phyloP scores from a whole-genome alignment of 345 rosid genomes.

The Salix exigua region DNA sequence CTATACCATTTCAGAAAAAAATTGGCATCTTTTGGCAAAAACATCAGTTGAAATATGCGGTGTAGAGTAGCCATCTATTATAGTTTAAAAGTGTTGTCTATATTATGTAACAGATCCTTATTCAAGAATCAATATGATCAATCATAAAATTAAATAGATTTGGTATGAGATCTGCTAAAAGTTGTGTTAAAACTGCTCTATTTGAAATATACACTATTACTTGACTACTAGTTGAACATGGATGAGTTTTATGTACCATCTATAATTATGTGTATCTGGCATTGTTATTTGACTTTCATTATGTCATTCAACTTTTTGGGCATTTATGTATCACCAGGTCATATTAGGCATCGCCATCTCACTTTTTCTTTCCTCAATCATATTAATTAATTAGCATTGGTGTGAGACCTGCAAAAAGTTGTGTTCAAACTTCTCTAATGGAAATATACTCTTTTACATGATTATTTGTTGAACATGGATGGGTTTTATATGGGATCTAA shows the following conservation, averaged over 20 bases:
- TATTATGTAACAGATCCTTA: neutral
- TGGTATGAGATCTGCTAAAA: neutral
- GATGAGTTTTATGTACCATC: neutral
- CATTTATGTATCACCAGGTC: neutral
- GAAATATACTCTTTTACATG: too few relatives aligned
- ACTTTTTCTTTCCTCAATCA: neutral
- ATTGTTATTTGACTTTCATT: neutral
- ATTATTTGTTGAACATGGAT: too few relatives aligned
- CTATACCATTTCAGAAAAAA: neutral
- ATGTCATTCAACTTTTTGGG: neutral
- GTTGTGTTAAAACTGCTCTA: neutral
- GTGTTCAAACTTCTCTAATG: too few relatives aligned
- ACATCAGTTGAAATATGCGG: neutral
- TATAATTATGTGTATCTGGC: neutral
- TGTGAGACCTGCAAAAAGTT: too few relatives aligned
- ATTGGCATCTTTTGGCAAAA: neutral
- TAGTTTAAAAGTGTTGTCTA: neutral
- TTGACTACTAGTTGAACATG: neutral
- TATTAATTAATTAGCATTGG: too few relatives aligned
- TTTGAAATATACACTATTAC: neutral
- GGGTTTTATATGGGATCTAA: too few relatives aligned
- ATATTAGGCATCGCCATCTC: neutral
- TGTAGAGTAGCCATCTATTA: neutral
- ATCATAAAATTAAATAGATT: neutral
- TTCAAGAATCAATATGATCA: neutral